A percentile compares a stretch with the other conserved stretches of the same genome.
These are phyloP conservation scores for Mycena latifolia DNA, from an alignment of 768 basidiomycete genomes.

Conservation along the genomic window DNA sequence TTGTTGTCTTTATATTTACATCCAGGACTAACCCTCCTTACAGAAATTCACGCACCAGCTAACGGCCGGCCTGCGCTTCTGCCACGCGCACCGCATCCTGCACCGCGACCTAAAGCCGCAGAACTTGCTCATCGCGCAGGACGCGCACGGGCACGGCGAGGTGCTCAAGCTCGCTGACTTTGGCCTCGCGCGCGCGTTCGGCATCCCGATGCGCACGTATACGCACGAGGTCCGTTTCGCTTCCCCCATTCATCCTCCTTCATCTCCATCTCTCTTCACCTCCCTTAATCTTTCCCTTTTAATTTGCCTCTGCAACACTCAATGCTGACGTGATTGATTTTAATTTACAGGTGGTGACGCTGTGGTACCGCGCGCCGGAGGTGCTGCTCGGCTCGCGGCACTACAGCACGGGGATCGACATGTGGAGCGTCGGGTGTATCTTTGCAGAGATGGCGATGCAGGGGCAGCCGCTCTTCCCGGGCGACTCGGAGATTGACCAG, in stretches of 20 bases:
- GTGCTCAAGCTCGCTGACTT: conserved; percentile 98
- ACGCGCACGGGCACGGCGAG: conserved; percentile 68
- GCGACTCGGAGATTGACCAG: conserved; percentile 99
- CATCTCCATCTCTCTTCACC: not conserved
- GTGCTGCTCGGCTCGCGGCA: conserved; percentile 95
- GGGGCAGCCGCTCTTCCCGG: conserved; percentile 92
- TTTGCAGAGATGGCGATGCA: conserved; percentile 99
- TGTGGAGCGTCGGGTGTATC: conserved; percentile 99
- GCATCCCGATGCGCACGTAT: conserved; percentile 97
- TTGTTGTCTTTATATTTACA: too few relatives aligned
- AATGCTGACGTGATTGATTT: too few relatives aligned
- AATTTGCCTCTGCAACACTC: too few relatives aligned
- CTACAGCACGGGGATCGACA: conserved; percentile 97
- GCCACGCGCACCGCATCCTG: conserved; percentile 95
- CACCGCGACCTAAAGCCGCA: conserved; percentile 98
- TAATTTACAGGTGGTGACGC: conserved; percentile 87
- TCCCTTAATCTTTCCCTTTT: too few relatives aligned
- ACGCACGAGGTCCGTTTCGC: conserved; percentile 87
- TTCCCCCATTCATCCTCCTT: not conserved
- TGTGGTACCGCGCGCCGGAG: conserved; percentile 99
- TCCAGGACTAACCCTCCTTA: not conserved
- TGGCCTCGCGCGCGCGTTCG: conserved; percentile 95
- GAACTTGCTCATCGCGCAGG: conserved; percentile 83
- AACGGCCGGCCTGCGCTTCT: conserved; percentile 90
- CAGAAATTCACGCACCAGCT: conserved; percentile 98